A percentile compares a stretch with the other conserved stretches of the same genome.
Conservation (phyloP, 202 grass and related monocot genomes). For the Elaeis oleifera region DNA sequence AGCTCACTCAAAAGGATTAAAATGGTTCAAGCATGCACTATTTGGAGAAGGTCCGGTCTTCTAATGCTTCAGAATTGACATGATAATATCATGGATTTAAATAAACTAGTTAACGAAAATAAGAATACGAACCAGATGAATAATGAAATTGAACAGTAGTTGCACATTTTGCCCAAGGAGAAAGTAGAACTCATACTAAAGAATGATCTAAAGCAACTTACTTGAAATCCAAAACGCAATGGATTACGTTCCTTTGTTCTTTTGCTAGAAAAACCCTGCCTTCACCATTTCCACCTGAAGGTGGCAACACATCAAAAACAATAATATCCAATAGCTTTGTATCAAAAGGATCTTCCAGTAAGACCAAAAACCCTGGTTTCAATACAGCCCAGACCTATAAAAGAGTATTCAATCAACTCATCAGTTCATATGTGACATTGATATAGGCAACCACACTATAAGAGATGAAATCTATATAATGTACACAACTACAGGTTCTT, state of each 20-base stretch:
- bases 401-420: slow-evolving; percentile 10
- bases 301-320: slow-evolving; percentile 59
- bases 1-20: too few relatives aligned
- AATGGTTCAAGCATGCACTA: too few relatives aligned
- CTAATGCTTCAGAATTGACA: too few relatives aligned
- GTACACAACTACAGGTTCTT: too few relatives aligned
- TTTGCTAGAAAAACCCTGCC: slow-evolving; percentile 37
- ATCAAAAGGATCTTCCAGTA: slow-evolving; percentile 79
- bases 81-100: too few relatives aligned
- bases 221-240: slow-evolving; percentile 66
- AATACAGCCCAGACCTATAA: slow-evolving; percentile 70
- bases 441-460: too few relatives aligned
- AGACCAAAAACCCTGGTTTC: slow-evolving; percentile 79
- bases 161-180: background rate
- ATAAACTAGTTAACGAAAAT: too few relatives aligned
- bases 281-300: slow-evolving; percentile 36
- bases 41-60: too few relatives aligned
- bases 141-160: too few relatives aligned
- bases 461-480: too few relatives aligned
- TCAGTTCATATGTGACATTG: too few relatives aligned
- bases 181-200: background rate
- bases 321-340: slow-evolving; percentile 77
- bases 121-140: too few relatives aligned
- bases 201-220: slow-evolving; percentile 18
- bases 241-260: slow-evolving; percentile 74